A percentile compares a stretch with the other conserved stretches of the same genome.
These are phyloP conservation scores for Penicillium oxalicum DNA, from an alignment of 2,329 filamentous ascomycete genomes.

Conservation along the genomic window DNA sequence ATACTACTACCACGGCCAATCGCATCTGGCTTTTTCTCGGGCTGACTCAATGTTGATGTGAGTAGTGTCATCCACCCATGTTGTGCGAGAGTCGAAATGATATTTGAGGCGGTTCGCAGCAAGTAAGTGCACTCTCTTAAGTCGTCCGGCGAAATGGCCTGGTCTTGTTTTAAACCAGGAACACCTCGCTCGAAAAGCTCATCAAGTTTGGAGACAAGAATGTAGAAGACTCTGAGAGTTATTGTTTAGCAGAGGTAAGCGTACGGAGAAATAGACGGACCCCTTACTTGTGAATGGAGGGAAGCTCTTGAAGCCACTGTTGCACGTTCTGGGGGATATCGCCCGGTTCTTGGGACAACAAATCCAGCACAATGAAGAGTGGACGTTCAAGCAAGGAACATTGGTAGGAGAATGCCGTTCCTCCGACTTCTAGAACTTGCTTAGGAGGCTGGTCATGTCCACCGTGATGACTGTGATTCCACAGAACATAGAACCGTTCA, in stretches of 20 bases:
- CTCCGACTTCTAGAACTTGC: conserved; percentile 25
- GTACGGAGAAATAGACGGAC: neutral
- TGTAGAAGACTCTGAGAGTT: conserved; percentile 30
- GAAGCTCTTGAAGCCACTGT: conserved; percentile 64
- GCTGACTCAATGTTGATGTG: conserved; percentile 51
- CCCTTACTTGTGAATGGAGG: conserved; percentile 45
- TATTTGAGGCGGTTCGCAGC: conserved; percentile 65
- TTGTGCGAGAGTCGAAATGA: conserved; percentile 63
- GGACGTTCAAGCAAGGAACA: conserved; percentile 70
- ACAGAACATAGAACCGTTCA: conserved; percentile 38
- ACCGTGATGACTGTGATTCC: conserved; percentile 40
- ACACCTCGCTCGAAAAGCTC: conserved; percentile 25
- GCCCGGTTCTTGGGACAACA: conserved; percentile 64
- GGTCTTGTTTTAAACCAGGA: conserved; percentile 33
- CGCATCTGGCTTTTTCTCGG: conserved; percentile 42
- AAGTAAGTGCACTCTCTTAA: conserved; percentile 74
- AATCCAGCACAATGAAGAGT: conserved; percentile 73
- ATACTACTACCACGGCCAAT: conserved; percentile 45
- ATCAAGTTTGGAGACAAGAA: conserved; percentile 32
- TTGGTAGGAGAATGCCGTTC: conserved; percentile 30
- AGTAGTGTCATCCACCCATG: conserved; percentile 66
- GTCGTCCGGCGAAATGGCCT: conserved; percentile 53
- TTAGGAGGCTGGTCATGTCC: conserved; percentile 33
- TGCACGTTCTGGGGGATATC: conserved; percentile 71
- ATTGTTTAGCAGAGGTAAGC: no score